Evolutionary conservation across 495 filamentous ascomycete species (phyloP).

Genomic region (Daldinia caldariorum): DNA sequence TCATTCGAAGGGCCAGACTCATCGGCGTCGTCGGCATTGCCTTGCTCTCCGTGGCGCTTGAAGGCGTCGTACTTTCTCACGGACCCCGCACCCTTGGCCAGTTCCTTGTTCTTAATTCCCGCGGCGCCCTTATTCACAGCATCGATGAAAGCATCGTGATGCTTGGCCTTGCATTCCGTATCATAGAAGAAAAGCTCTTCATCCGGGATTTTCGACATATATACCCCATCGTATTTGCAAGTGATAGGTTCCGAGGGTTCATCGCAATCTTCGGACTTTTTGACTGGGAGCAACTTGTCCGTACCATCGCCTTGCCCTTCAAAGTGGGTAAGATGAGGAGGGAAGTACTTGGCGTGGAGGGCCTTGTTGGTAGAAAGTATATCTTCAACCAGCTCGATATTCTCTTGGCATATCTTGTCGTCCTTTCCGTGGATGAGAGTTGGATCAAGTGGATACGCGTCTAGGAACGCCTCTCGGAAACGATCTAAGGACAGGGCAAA

Average conservation of each 20-base stretch:
- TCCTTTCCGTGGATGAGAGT: not conserved
- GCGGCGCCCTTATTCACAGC: slow-evolving; percentile 40
- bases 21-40: not conserved
- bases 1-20: not conserved
- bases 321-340: slow-evolving; percentile 8
- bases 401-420: slow-evolving; percentile 13
- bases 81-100: not conserved
- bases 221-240: not conserved
- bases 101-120: not conserved
- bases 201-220: slow-evolving; percentile 18
- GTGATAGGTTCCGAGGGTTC: not conserved
- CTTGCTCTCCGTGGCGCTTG: slow-evolving; percentile 6
- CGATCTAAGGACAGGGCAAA: slow-evolving; percentile 26
- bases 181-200: slow-evolving; percentile 33
- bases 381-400: slow-evolving; percentile 25
- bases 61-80: slow-evolving; percentile 18
- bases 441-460: slow-evolving; percentile 1
- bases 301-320: slow-evolving; percentile 28
- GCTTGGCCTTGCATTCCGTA: slow-evolving; percentile 51
- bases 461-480: slow-evolving; percentile 22
- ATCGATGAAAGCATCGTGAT: slow-evolving; percentile 49
- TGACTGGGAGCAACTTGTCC: slow-evolving; percentile 13
- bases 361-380: not conserved
- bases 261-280: not conserved
- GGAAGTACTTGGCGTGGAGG: slow-evolving; percentile 22